Evolutionary conservation across 345 rosid species (phyloP).

Genomic region (Euphorbia tirucalli): DNA sequence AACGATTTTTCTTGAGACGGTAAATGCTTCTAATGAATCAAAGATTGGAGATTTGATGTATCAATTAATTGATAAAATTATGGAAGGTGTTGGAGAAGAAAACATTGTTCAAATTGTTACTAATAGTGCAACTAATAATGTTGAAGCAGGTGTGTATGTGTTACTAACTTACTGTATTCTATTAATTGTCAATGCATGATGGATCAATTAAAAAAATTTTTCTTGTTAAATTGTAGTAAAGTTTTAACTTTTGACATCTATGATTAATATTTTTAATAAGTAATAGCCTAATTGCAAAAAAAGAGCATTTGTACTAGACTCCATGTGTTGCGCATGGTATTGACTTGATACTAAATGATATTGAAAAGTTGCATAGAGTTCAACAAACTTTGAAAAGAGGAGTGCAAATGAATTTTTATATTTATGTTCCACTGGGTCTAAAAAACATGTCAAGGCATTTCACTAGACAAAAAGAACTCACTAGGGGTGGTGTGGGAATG

Average conservation of each 20-base stretch:
- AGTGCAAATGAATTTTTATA: not conserved
- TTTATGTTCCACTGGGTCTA: no score
- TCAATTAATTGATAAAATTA: not conserved
- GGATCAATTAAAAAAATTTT: no score
- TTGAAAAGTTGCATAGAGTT: no score
- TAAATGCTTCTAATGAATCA: not conserved
- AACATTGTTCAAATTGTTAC: not conserved
- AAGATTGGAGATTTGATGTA: not conserved
- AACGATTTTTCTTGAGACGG: not conserved
- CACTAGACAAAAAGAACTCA: no score
- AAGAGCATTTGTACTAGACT: not conserved
- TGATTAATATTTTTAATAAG: not conserved
- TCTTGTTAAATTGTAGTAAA: no score
- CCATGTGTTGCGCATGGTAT: not conserved
- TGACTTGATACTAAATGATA: no score
- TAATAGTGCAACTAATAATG: not conserved
- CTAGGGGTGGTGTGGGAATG: no score
- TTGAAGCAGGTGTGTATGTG: no score
- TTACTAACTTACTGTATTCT: no score
- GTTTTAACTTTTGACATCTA: no score
- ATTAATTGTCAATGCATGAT: no score
- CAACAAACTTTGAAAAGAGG: not conserved
- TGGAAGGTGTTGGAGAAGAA: not conserved
- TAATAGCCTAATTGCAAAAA: not conserved
- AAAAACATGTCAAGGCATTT: no score